Evolutionary conservation across 73 alveolate species (phyloP), one percentile per base, ranked within the genome.

Genomic region (Durusdinium trenchii): DNA sequence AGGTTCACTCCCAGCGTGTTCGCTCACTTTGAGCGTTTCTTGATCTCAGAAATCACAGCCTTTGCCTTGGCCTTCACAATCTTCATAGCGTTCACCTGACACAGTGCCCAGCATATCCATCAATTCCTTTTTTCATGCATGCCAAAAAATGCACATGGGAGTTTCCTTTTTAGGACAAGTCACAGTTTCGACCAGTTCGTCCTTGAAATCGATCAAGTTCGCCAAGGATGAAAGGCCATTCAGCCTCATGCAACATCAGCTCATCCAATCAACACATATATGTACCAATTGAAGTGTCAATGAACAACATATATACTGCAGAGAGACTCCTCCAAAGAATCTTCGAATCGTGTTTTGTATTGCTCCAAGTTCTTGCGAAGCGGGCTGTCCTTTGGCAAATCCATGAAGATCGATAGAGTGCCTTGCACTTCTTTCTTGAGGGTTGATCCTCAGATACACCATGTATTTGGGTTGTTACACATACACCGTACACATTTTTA

Each of bases 281-380:
- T 57, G 69, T 16, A 12, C 23, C 32, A 57, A 12, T 57, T 57
- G 69, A 57, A 57, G 12, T 57, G 32, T 57, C 23, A 23, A 23
- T 57, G 23, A 16, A 16, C 32, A 57, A 57, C 32, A 57, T 16
- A 57, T 64, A 6, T 64, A 6, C 45, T n/a, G 79, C 67, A 62
- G 50, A 81, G 91, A 28, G 18, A 48, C 91, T 81, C 91, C 46
- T 81, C 91, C 71, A 81, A 10, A 67, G 20, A 46, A 28, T 81
- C 91, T 47, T 81, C 91, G 50, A 81, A 32, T n/a, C n/a, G n/a
- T n/a, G n/a, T n/a, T n/a, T n/a, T n/a, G n/a, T n/a, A n/a, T n/a
- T n/a, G n/a, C n/a, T 48, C 35, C 91, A 81, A 81, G 12, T 20
- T 46, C 3, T 0, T 35, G 14, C 91, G 67, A 0, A 81, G 47